Evolutionary conservation across 306 rosid genomes (phyloP).

Genomic region (Vigna trinervia): DNA sequence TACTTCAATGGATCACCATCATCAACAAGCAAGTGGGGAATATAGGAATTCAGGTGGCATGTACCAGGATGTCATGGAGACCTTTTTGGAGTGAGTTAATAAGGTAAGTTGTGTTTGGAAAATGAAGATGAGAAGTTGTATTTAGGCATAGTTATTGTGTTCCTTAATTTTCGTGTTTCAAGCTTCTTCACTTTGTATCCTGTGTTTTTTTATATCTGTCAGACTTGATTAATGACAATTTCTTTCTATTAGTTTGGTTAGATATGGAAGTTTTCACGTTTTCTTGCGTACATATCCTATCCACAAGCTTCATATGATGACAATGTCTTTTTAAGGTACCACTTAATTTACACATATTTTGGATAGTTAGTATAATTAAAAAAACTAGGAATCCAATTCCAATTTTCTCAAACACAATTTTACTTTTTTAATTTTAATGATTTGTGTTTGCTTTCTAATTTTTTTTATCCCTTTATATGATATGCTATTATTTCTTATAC

Average conservation of each 20-base stretch:
- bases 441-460: neutral
- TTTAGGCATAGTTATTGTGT: slow-evolving; percentile 59
- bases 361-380: slow-evolving; percentile 16
- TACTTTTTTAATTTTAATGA: neutral
- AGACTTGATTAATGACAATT: slow-evolving; percentile 51
- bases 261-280: neutral
- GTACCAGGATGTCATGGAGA: slow-evolving; percentile 83
- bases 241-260: slow-evolving; percentile 46
- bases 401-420: neutral
- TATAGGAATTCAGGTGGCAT: slow-evolving; percentile 64
- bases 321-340: neutral
- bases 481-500: neutral
- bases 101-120: slow-evolving; percentile 12
- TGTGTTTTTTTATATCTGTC: slow-evolving; percentile 30
- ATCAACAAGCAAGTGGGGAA: slow-evolving; percentile 57
- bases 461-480: neutral
- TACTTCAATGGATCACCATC: slow-evolving; percentile 74
- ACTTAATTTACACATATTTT: neutral
- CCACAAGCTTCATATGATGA: neutral
- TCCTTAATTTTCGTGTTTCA: slow-evolving; percentile 50
- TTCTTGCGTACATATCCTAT: neutral
- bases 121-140: slow-evolving; percentile 55
- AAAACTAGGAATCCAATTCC: neutral
- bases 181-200: slow-evolving; percentile 44
- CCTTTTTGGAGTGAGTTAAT: slow-evolving; percentile 66